phyloP scores from a whole-genome alignment of 805 yeast species.

The Candida vaughaniae region DNA sequence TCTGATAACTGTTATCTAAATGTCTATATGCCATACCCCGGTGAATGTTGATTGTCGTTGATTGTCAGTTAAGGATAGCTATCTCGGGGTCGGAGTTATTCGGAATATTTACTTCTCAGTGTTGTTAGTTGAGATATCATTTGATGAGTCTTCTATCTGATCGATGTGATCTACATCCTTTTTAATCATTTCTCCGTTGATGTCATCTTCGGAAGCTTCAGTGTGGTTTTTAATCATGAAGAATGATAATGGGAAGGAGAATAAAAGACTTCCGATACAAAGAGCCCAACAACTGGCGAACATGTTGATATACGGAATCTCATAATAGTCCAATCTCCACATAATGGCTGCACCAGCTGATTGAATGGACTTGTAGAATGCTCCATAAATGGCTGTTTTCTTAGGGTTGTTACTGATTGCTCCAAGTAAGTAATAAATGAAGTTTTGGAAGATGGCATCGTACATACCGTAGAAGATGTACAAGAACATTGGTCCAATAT shows the following conservation, averaged over 20 bases:
- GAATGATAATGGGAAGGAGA: slow-evolving; percentile 48
- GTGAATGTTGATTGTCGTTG: too few species aligned
- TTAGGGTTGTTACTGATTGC: slow-evolving; percentile 56
- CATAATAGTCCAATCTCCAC: slow-evolving; percentile 54
- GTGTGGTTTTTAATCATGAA: slow-evolving; percentile 46
- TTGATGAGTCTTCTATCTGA: too few species aligned
- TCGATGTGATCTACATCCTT: not conserved
- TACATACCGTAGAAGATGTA: slow-evolving; percentile 60
- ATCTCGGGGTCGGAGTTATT: too few species aligned
- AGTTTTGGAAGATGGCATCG: slow-evolving; percentile 62
- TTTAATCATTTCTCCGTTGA: slow-evolving; percentile 12
- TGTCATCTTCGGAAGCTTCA: slow-evolving; percentile 29
- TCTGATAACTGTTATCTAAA: too few species aligned
- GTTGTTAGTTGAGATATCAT: not conserved
- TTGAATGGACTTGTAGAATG: slow-evolving; percentile 63
- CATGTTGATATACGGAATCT: slow-evolving; percentile 31
- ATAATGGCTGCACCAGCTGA: slow-evolving; percentile 62
- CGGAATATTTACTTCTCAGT: slow-evolving; percentile 1
- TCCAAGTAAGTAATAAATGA: slow-evolving; percentile 58
- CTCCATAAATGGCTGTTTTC: slow-evolving; percentile 56
- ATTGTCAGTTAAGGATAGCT: too few species aligned
- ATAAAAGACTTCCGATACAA: slow-evolving; percentile 43
- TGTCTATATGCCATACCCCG: too few species aligned
- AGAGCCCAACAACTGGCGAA: slow-evolving; percentile 57
- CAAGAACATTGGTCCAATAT: slow-evolving; percentile 60